A percentile compares a stretch with the other conserved stretches of the same genome.
These are phyloP conservation scores for Sugiyamaella mastotermitis DNA, from an alignment of 805 yeast species.

Conservation along the genomic window DNA sequence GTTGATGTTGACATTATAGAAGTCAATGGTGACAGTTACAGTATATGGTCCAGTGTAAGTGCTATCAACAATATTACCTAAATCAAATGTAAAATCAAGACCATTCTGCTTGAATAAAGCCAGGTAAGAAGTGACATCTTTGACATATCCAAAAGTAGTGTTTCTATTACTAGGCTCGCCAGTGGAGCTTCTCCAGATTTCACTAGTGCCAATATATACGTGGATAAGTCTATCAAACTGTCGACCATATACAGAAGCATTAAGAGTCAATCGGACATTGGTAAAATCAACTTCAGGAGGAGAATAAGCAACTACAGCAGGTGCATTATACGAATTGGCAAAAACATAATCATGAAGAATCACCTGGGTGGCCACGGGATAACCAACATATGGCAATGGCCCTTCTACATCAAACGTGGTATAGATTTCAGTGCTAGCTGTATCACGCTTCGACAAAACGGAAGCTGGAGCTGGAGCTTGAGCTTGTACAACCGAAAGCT, in stretches of 20 bases:
- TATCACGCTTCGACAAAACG: no score
- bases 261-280: constrained; percentile 31
- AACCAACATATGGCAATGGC: background rate
- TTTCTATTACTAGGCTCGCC: constrained; percentile 51
- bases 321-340: constrained; percentile 31
- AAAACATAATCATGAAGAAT: constrained; percentile 20
- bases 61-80: constrained; percentile 52
- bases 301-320: constrained; percentile 25
- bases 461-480: no score
- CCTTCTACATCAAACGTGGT: background rate
- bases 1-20: constrained; percentile 6
- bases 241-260: constrained; percentile 27
- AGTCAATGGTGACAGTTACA: constrained; percentile 10
- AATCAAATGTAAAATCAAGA: constrained; percentile 42
- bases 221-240: constrained; percentile 37
- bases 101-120: constrained; percentile 41
- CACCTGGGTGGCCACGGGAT: background rate
- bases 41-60: constrained; percentile 25
- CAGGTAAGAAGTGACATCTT: constrained; percentile 58
- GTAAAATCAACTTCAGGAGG: constrained; percentile 31
- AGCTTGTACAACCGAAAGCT: no score
- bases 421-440: no score
- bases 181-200: constrained; percentile 81
- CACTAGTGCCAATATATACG: constrained; percentile 41
- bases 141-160: constrained; percentile 41